These are phyloP conservation scores for Sporisorium sorghi DNA, from an alignment of 1,284 basidiomycete species.

Conservation along the genomic window DNA sequence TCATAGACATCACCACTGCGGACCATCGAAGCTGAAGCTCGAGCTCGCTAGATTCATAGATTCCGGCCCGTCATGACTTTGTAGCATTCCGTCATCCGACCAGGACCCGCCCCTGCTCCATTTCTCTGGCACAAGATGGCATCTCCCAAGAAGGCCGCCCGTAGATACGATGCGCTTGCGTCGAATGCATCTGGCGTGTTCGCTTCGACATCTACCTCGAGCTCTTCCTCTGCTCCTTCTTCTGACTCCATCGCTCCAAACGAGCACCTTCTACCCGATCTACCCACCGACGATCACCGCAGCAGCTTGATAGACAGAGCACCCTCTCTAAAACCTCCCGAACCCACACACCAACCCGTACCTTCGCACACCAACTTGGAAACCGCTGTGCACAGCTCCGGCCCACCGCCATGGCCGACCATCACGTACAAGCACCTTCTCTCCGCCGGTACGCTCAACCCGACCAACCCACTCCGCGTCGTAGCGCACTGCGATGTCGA, in stretches of 20 bases:
- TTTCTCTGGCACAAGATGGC: slow-evolving; percentile 17
- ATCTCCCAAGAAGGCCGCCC: slow-evolving; percentile 44
- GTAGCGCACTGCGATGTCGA: slow-evolving; percentile 84
- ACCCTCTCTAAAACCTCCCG: slow-evolving; percentile 32
- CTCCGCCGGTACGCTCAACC: slow-evolving; percentile 61
- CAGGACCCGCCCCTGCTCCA: slow-evolving; percentile 9
- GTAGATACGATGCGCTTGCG: slow-evolving; percentile 31
- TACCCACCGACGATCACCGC: slow-evolving; percentile 15
- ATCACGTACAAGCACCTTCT: slow-evolving; percentile 62
- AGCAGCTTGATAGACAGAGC: slow-evolving; percentile 36
- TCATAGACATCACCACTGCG: not conserved
- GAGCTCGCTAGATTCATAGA: not conserved
- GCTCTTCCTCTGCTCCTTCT: not conserved
- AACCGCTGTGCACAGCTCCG: slow-evolving; percentile 25
- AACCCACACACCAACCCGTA: slow-evolving; percentile 22
- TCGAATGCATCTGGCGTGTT: slow-evolving; percentile 4
- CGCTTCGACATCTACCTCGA: slow-evolving; percentile 10
- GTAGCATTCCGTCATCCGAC: slow-evolving; percentile 1
- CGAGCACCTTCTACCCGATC: slow-evolving; percentile 20
- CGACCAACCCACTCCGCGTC: slow-evolving; percentile 71
- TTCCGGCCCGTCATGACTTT: slow-evolving; percentile 8
- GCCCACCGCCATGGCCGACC: slow-evolving; percentile 48
- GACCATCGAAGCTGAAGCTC: not conserved
- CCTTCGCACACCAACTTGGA: slow-evolving; percentile 47
- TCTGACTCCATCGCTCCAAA: slow-evolving; percentile 5